phyloP scores from a whole-genome alignment of 345 rosid genomes.

The Brassica carinata region DNA sequence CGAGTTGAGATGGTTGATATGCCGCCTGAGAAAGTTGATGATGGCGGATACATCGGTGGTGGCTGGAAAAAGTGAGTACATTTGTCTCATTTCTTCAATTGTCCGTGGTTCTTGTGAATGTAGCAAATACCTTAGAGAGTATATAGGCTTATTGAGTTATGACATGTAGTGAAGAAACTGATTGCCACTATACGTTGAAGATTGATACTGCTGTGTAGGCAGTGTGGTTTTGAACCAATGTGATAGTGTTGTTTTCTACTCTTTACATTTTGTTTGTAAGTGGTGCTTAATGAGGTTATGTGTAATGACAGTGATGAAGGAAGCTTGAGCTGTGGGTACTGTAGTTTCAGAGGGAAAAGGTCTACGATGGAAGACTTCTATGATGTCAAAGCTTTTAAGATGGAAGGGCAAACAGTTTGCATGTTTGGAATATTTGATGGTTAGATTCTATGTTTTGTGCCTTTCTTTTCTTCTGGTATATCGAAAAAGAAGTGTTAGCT shows the following conservation, averaged over 20 bases:
- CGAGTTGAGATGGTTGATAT: slow-evolving; percentile 45
- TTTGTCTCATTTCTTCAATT: neutral
- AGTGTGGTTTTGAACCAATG: neutral
- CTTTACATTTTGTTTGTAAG: neutral
- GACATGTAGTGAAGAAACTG: too few species aligned
- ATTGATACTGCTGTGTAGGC: neutral
- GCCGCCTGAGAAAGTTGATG: slow-evolving; percentile 64
- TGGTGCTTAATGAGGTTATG: neutral
- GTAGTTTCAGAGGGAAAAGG: slow-evolving; percentile 96
- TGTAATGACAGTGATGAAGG: slow-evolving; percentile 78
- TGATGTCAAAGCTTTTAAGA: slow-evolving; percentile 69
- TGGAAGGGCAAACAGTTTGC: slow-evolving; percentile 74
- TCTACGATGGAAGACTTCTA: slow-evolving; percentile 94
- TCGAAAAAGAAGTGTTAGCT: neutral
- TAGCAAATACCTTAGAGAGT: neutral
- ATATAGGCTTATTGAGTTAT: too few species aligned
- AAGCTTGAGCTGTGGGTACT: slow-evolving; percentile 89
- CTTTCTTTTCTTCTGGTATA: neutral
- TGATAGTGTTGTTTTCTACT: neutral
- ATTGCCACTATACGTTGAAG: too few species aligned
- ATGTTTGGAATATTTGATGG: slow-evolving; percentile 99
- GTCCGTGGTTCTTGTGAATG: neutral
- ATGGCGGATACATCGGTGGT: slow-evolving; percentile 72
- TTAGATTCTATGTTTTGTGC: slow-evolving; percentile 41
- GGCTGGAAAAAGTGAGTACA: slow-evolving; percentile 81